Base-by-base conservation (phyloP, 202 grass and related monocot species). In the Setaria italica region DNA sequence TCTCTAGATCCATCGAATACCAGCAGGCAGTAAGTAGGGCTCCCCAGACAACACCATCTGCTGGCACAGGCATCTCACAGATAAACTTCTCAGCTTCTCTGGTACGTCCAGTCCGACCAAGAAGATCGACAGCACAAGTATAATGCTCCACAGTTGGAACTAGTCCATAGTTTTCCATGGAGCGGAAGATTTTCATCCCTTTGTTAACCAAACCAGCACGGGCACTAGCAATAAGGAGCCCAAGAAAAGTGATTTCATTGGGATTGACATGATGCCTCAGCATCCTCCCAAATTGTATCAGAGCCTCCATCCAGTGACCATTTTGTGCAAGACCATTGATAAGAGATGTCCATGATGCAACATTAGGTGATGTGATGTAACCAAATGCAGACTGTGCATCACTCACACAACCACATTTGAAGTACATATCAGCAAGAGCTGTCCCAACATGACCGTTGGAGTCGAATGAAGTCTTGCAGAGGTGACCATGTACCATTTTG, bases 341-440 rank as follows among this genome's bases (percentile, higher is more conserved):
- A 56, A 94, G 76, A 51, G 90, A 89, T 85, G 87, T 97, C 95
- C 95, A 97, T 32, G 92, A 92, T 47, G 92, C 89, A 62, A 94
- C 83, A 88, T 97, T 90, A 74, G 87, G 89, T 8, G 64, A 63
- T 32, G 29, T 54, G 29, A 92, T 84, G 1, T 47, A 70, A 81
- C 81, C 51, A 62, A 93, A 97, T 86, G 84, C 90, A 25, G 57
- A n/a, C 17, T 55, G 77, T 58, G 92, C 92, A 73, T 91, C 92
- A 57, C 64, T 8, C 6, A 94, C 83, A 65, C 82, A 85, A 54
- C 92, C 95, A 74, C 95, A 94, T 84, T 97, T 97, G 21, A 83
- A 85, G 66, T 97, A 94, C 95, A 97, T 94, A 84, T 94, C 87
- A 29, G 90, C 73, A 41, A 94, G 89, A 54, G 92, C 86, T 58